Evolutionary conservation across 78 protist species (phyloP).

Genomic region (Salpingoeca rosetta): DNA sequence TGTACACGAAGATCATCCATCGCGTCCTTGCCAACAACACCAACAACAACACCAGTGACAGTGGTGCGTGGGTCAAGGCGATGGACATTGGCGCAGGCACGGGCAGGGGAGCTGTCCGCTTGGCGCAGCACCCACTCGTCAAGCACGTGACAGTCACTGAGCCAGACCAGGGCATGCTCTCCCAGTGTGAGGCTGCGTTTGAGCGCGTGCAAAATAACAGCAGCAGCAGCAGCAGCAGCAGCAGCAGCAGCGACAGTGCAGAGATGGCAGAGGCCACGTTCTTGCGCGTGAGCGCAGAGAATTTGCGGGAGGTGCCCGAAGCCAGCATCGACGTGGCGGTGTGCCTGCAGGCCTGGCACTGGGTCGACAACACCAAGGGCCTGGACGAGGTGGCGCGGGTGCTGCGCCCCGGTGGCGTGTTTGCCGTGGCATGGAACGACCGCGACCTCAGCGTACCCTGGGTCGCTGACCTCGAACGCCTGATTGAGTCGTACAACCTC

Average conservation of each 20-base stretch:
- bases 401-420: background rate
- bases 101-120: background rate
- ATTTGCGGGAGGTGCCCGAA: background rate
- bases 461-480: background rate
- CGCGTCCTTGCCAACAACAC: background rate
- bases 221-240: no score
- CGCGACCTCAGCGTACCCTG: background rate
- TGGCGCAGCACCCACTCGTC: background rate
- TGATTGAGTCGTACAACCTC: background rate
- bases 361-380: background rate
- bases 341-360: background rate
- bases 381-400: background rate
- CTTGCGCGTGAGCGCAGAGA: background rate
- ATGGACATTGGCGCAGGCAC: background rate
- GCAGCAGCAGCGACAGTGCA: background rate
- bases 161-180: background rate
- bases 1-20: background rate
- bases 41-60: background rate
- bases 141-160: background rate
- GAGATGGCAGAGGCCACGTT: background rate
- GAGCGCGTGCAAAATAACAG: no score
- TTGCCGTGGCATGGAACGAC: background rate
- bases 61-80: no score
- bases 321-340: background rate
- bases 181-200: no score